These are phyloP conservation scores for Colletotrichum endophyticum DNA, from an alignment of 2,329 filamentous ascomycete species.

Conservation along the genomic window DNA sequence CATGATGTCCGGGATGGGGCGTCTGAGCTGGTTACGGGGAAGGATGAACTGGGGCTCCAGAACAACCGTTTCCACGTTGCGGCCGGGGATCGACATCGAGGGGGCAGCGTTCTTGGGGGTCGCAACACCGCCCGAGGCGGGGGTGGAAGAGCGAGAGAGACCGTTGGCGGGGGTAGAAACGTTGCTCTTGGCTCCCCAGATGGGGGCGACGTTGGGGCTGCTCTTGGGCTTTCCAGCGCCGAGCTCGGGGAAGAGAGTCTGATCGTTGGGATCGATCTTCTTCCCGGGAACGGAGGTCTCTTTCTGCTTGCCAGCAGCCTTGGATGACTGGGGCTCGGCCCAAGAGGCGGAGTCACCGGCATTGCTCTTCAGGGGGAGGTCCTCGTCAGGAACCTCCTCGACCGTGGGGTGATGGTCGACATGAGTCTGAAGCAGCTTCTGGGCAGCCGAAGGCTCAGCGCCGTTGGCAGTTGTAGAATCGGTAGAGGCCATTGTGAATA, in stretches of 20 bases:
- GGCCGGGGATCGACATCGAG: slow-evolving; percentile 79
- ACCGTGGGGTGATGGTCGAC: slow-evolving; percentile 68
- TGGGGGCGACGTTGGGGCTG: slow-evolving; percentile 66
- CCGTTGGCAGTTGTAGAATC: slow-evolving; percentile 38
- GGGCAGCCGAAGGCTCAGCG: slow-evolving; percentile 57
- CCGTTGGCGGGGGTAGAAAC: slow-evolving; percentile 59
- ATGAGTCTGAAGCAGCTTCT: slow-evolving; percentile 71
- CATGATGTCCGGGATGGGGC: slow-evolving; percentile 82
- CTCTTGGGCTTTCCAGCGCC: slow-evolving; percentile 73
- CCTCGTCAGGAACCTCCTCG: slow-evolving; percentile 83
- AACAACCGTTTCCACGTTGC: slow-evolving; percentile 77
- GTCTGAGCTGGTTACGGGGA: slow-evolving; percentile 79
- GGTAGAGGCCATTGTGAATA: slow-evolving; percentile 46
- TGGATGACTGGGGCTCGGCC: slow-evolving; percentile 59
- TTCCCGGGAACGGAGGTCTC: slow-evolving; percentile 47
- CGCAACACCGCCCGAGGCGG: slow-evolving; percentile 64
- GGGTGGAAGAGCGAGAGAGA: slow-evolving; percentile 65
- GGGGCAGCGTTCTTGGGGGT: slow-evolving; percentile 52
- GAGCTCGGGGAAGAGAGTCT: slow-evolving; percentile 93
- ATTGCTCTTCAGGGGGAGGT: slow-evolving; percentile 61
- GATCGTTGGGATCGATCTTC: slow-evolving; percentile 80
- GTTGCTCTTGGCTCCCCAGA: slow-evolving; percentile 78
- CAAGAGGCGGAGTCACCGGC: slow-evolving; percentile 52
- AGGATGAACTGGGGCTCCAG: slow-evolving; percentile 79
- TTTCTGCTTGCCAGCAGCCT: slow-evolving; percentile 74